Evolutionary conservation across 208 protist genomes (phyloP).

Genomic region (Crithidia acanthocephali): DNA sequence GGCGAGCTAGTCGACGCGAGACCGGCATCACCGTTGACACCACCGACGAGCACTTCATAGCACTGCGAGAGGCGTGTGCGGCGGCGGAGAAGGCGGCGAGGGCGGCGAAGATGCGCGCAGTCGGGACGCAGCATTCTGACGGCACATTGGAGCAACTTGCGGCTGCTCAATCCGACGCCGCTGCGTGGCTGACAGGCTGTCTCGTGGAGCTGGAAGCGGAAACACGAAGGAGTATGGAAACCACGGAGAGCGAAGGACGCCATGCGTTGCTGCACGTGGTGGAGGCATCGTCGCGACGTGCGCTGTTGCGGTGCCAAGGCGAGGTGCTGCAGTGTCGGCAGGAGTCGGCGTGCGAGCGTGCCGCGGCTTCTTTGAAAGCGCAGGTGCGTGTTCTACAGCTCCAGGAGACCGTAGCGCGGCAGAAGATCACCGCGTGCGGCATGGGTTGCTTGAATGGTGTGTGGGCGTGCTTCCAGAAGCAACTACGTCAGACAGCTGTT

Average conservation of each 20-base stretch:
- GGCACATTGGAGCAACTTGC: constrained; percentile 16
- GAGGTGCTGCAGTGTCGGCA: constrained; percentile 13
- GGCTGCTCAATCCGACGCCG: constrained; percentile 7
- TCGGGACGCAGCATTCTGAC: constrained; percentile 28
- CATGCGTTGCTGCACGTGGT: constrained; percentile 7
- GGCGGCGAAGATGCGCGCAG: not conserved
- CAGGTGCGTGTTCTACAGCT: constrained; percentile 12
- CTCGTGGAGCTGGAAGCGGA: constrained; percentile 8
- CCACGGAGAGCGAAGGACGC: constrained; percentile 16
- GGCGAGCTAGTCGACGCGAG: not conserved
- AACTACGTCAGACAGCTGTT: not conserved
- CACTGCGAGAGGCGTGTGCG: not conserved
- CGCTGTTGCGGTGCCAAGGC: constrained; percentile 13
- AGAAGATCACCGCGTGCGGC: constrained; percentile 3
- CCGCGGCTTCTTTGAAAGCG: not conserved
- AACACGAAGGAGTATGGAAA: not conserved
- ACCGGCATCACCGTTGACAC: not conserved
- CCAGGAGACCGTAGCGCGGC: constrained; percentile 16
- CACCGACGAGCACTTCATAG: not conserved
- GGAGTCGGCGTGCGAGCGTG: not conserved
- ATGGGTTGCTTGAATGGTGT: not conserved
- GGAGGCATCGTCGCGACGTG: constrained; percentile 10
- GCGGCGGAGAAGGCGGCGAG: not conserved
- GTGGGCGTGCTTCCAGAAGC: not conserved
- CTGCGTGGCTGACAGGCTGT: constrained; percentile 8